Percentiles rank a stretch among this genome's conserved stretches.
phyloP scores from a whole-genome alignment of 2,329 filamentous ascomycete genomes.

The Fusarium beomiforme region DNA sequence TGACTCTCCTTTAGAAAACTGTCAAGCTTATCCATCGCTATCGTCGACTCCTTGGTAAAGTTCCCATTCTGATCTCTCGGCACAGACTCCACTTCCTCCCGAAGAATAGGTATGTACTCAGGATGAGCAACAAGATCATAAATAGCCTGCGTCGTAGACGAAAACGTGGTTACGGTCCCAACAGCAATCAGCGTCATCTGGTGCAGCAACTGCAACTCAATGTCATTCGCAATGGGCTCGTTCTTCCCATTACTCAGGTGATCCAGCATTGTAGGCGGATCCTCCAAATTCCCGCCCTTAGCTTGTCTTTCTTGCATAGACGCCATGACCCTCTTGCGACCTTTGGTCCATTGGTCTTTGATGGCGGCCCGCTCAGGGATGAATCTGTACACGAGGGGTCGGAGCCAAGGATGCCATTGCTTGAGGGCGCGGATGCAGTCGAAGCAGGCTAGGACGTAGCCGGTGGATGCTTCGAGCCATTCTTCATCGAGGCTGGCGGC shows the following conservation, averaged over 20 bases:
- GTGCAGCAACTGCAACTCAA: conserved; percentile 9
- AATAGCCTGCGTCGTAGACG: conserved; percentile 30
- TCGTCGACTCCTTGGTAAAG: not conserved
- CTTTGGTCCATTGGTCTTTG: conserved; percentile 15
- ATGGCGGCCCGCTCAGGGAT: conserved; percentile 13
- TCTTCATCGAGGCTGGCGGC: conserved; percentile 12
- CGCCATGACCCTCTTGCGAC: not conserved
- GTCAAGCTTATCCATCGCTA: conserved; percentile 30
- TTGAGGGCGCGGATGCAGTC: conserved; percentile 23
- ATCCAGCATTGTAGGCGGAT: not conserved
- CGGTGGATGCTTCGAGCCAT: conserved; percentile 1
- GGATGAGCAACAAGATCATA: conserved; percentile 34
- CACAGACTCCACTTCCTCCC: conserved; percentile 13
- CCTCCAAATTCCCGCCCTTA: not conserved
- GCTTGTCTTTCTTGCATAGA: not conserved
- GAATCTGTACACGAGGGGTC: conserved; percentile 8
- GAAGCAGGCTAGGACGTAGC: conserved; percentile 11
- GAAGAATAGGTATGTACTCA: conserved; percentile 16
- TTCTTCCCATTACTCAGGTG: conserved; percentile 13
- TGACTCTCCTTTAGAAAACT: conserved; percentile 40
- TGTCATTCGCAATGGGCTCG: not conserved
- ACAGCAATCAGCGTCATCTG: conserved; percentile 26
- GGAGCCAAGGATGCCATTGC: conserved; percentile 14
- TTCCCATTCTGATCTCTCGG: not conserved
- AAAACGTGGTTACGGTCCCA: conserved; percentile 29